Evolutionary conservation across 2,329 filamentous ascomycete genomes (phyloP).

Genomic region (Pestalotiopsis sp.): DNA sequence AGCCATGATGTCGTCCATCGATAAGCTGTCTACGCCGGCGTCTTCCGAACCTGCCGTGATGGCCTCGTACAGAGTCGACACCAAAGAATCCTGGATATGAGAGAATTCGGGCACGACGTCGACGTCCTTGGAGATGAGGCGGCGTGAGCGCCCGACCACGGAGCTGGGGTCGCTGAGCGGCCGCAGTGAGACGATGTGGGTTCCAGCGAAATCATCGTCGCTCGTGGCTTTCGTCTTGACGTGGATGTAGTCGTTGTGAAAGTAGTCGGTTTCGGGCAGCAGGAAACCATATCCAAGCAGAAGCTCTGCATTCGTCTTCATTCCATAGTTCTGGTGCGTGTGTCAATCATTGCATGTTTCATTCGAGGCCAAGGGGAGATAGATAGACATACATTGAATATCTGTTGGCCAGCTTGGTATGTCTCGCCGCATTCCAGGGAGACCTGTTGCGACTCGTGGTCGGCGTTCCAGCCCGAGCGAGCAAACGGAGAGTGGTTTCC

Average conservation of each 20-base stretch:
- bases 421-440: constrained; percentile 43
- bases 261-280: constrained; percentile 45
- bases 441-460: constrained; percentile 42
- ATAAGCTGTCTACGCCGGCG: constrained; percentile 23
- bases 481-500: constrained; percentile 70
- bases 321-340: constrained; percentile 72
- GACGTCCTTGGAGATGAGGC: constrained; percentile 35
- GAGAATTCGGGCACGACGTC: constrained; percentile 44
- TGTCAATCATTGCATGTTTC: constrained; percentile 27
- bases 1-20: constrained; percentile 44
- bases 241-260: constrained; percentile 65
- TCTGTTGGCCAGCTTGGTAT: constrained; percentile 55
- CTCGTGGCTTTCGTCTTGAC: constrained; percentile 47
- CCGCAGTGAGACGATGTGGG: constrained; percentile 52
- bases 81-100: constrained; percentile 56
- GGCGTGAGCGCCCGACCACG: constrained; percentile 45
- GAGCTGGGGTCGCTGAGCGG: constrained; percentile 52
- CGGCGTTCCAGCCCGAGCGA: constrained; percentile 56
- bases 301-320: constrained; percentile 74
- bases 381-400: constrained; percentile 34
- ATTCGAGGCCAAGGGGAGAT: background rate
- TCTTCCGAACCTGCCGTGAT: constrained; percentile 22
- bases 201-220: constrained; percentile 30
- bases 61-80: constrained; percentile 51
- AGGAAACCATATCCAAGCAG: constrained; percentile 67